Base-by-base conservation (phyloP, 257 asterid genomes). In the Nicotiana tomentosiformis region DNA sequence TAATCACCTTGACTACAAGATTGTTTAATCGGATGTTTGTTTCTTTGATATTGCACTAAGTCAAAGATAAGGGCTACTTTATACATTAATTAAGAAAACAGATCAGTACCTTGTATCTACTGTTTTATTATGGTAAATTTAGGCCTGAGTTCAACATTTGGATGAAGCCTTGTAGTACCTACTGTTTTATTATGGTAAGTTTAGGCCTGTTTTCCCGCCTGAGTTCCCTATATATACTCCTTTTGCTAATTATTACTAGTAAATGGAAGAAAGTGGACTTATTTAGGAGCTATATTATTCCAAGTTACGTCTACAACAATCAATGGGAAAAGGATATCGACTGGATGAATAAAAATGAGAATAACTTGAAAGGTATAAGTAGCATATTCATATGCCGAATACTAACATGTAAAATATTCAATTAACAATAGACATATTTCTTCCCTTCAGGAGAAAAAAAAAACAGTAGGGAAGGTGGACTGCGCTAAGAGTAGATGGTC, bases 381-480 rank as follows among this genome's bases (percentile, higher is more conserved):
- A 61, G 16, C 15, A 61, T 1, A 61, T 61, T 61, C 32, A 61
- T 30, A 61, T 61, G 32, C 66, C 12, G 4, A 7, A 60, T 18
- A 11, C 66, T 8, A 60, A 18, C 5, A 60, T 60, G 14, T 20
- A 60, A n/a, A 8, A 7, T 0, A 0, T 60, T 60, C 30, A n/a
- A 60, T n/a, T 61, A 61, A 61, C 16, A 61, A 2, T 61, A 61
- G 32, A 33, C 32, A 66, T 51, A 77, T 85, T 11, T 89, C 85
- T 85, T 84, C 91, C 94, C 94, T 82, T 65, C 33, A 20, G 15
- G 2, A 82, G 82, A 84, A 89, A 81, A 58, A 39, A 0, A 37
- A 90, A 89, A 87, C 77, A 57, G 85, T 69, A 87, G 93, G 92
- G 84, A 84, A 65, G 77, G n/a, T 23, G 84, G 77, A 77, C 3